Conservation (phyloP, 345 rosid species). For the Lumnitzera littorea region DNA sequence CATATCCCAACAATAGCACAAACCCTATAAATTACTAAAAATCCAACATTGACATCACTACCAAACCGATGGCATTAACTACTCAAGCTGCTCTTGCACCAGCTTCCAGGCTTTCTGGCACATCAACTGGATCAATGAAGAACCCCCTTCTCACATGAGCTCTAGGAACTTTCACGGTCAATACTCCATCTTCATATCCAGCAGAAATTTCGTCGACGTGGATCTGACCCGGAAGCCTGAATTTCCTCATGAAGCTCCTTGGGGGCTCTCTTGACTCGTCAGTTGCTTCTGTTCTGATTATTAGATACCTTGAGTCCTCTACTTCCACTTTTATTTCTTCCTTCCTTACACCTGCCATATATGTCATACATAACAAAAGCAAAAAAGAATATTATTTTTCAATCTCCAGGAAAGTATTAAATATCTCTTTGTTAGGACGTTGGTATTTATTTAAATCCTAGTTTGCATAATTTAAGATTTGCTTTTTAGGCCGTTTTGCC, state of each 20-base stretch:
- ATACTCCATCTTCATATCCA: conserved; percentile 56
- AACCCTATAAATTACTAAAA: conserved; percentile 2
- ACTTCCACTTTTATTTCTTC: conserved; percentile 71
- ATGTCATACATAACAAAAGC: not conserved
- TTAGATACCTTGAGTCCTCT: conserved; percentile 58
- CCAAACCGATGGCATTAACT: not conserved
- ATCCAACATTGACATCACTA: not conserved
- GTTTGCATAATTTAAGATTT: too few relatives aligned
- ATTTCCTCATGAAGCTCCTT: conserved; percentile 50
- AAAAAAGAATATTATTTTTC: not conserved
- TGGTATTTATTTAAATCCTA: too few relatives aligned
- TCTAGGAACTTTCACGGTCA: conserved; percentile 62
- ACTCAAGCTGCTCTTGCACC: conserved; percentile 81
- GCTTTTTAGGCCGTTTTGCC: too few relatives aligned
- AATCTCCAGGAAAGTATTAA: not conserved
- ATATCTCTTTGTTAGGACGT: not conserved
- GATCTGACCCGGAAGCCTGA: conserved; percentile 54
- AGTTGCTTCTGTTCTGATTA: conserved; percentile 47
- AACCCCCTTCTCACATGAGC: conserved; percentile 25
- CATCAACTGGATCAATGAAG: conserved; percentile 42
- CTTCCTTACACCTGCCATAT: conserved; percentile 56
- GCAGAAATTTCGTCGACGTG: conserved; percentile 55
- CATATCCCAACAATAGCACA: not conserved
- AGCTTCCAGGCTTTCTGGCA: conserved; percentile 41
- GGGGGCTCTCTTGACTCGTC: conserved; percentile 30